phyloP scores from a whole-genome alignment of 2,329 filamentous ascomycete genomes.

The Aulographum hederae region DNA sequence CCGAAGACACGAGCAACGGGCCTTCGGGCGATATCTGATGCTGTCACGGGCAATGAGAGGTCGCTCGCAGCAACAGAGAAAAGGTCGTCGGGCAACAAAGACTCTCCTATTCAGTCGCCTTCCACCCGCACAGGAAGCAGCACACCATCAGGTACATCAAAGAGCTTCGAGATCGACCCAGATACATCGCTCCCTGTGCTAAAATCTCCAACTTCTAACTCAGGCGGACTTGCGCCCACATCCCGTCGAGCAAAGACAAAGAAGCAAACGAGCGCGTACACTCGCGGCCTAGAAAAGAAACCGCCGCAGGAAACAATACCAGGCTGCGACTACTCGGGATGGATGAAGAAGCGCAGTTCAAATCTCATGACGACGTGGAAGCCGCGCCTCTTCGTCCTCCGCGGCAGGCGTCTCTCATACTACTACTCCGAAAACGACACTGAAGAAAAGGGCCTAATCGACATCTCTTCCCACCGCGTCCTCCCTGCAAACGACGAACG shows the following conservation, averaged over 20 bases:
- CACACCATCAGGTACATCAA: conserved; percentile 41
- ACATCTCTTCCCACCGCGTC: conserved; percentile 96
- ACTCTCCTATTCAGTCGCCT: conserved; percentile 40
- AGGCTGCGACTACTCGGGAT: conserved; percentile 82
- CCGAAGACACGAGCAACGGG: conserved; percentile 38
- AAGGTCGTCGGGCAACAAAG: conserved; percentile 30
- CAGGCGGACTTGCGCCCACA: conserved; percentile 19
- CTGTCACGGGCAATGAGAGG: conserved; percentile 36
- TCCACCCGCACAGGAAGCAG: conserved; percentile 60
- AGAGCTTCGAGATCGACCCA: conserved; percentile 66
- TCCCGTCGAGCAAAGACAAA: conserved; percentile 46
- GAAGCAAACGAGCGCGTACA: conserved; percentile 90
- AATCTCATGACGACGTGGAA: conserved; percentile 98
- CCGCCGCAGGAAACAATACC: conserved; percentile 67
- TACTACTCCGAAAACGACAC: conserved; percentile 90
- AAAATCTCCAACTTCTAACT: conserved; percentile 1
- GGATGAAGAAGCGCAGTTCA: conserved; percentile 99
- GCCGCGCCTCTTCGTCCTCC: conserved; percentile 83
- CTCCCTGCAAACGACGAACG: conserved; percentile 83
- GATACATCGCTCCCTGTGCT: conserved; percentile 34
- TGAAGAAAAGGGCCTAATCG: conserved; percentile 87
- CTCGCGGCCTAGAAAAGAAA: conserved; percentile 66
- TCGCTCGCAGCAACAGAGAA: conserved; percentile 18
- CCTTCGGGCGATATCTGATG: conserved; percentile 72
- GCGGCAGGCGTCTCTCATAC: conserved; percentile 79